Evolutionary conservation across 2,329 filamentous ascomycete genomes (phyloP).

Genomic region (Fusarium oligoseptatum): DNA sequence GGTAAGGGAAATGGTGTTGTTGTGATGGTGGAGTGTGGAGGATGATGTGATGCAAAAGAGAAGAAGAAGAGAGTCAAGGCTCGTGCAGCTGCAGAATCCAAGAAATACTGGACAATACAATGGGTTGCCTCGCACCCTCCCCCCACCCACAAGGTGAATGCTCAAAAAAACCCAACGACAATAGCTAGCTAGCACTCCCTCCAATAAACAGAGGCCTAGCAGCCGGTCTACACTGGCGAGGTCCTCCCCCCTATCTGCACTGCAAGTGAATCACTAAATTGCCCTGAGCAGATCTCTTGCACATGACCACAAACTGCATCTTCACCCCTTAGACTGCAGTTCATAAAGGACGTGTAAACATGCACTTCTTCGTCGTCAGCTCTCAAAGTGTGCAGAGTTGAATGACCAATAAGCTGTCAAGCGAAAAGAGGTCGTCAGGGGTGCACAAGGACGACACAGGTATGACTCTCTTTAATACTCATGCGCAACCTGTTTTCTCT

Average conservation of each 20-base stretch:
- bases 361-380: neutral
- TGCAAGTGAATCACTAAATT: neutral
- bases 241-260: neutral
- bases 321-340: neutral
- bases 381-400: neutral
- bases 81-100: neutral
- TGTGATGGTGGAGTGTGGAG: neutral
- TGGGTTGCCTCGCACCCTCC: neutral
- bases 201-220: neutral
- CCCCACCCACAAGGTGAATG: neutral
- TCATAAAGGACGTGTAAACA: neutral
- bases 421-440: neutral
- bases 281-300: too few species aligned
- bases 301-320: neutral
- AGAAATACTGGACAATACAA: neutral
- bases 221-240: neutral
- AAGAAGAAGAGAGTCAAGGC: neutral
- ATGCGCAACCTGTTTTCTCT: neutral
- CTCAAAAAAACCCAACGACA: neutral
- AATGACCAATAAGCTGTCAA: conserved; percentile 2
- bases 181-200: neutral
- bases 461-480: neutral
- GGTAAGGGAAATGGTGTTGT: too few species aligned
- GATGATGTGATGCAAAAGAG: neutral
- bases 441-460: neutral